Base-by-base conservation (phyloP, 1,284 basidiomycete genomes). In the Thelephora terrestris region DNA sequence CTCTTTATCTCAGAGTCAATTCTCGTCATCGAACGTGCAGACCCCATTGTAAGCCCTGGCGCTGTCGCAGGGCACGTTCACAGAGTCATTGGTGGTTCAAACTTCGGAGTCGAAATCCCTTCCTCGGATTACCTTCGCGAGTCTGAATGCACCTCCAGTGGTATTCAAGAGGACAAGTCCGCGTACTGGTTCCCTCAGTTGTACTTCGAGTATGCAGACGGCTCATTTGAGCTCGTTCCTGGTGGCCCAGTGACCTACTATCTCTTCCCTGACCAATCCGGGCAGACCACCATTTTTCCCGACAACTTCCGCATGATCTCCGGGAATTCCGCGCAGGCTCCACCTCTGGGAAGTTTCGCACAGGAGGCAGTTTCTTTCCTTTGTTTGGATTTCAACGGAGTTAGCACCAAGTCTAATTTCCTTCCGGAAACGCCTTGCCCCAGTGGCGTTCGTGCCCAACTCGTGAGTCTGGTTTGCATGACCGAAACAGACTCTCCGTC, bases 141-240 rank as follows among this genome's bases (percentile, higher is more conserved):
- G n/a, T 69, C 69, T 52, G 52, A 66, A 46, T 73, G 71, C 47
- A 68, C 71, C 7, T 70, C 70, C 9, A 59, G 68, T 38, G 69
- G 69, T 9, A 69, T 74, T 46, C 55, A 58, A 20, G 61, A 72
- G 55, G 71, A 72, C 55, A 69, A 70, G 52, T 69, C 66, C 44
- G 67, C 64, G 49, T 73, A 72, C 51, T 73, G 71, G 70, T 69
- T 66, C 50, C 69, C 70, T 25, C 20, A 21, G n/a, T 20, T 42
- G 39, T 42, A 42, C 16, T 42, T 42, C n/a, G 10, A 21, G 17
- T 42, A 25, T 12, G 39, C 39, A 18, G n/a, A 42, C 17, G 39
- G 39, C n/a, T 10, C 21, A 7, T 42, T 42, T 20, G 20, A 21
- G 25, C 20, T 21, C 17, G 25, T 42, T 5, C 21, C 20, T 42